A percentile compares a stretch with the other conserved stretches of the same genome.
These are phyloP conservation scores for Anthracocystis panici-leucophaei DNA, from an alignment of 1,284 basidiomycete species.

Conservation along the genomic window DNA sequence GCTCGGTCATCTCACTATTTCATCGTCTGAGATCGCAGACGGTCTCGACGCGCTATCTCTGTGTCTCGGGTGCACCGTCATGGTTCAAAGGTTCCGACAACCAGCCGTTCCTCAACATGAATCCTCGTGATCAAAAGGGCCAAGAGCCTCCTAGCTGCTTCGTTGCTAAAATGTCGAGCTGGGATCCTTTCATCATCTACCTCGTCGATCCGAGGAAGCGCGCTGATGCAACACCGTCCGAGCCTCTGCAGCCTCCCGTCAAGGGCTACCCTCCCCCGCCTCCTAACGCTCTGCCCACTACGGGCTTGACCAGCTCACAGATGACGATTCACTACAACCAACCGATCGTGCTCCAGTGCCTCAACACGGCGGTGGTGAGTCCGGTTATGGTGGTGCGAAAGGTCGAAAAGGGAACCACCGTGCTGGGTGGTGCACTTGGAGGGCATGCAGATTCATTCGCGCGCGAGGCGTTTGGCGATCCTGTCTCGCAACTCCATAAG, in stretches of 20 bases:
- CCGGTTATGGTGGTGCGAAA: slow-evolving; percentile 93
- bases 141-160: slow-evolving; percentile 69
- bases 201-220: slow-evolving; percentile 79
- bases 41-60: slow-evolving; percentile 85
- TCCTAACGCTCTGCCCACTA: slow-evolving; percentile 83
- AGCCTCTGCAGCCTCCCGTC: slow-evolving; percentile 72
- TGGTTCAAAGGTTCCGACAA: slow-evolving; percentile 67
- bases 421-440: slow-evolving; percentile 82
- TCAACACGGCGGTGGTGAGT: slow-evolving; percentile 91
- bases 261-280: slow-evolving; percentile 82
- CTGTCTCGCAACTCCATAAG: slow-evolving; percentile 91
- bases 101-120: slow-evolving; percentile 60
- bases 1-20: slow-evolving; percentile 92
- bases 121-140: slow-evolving; percentile 42
- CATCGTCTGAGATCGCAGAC: slow-evolving; percentile 86
- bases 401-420: slow-evolving; percentile 88
- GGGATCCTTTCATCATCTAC: slow-evolving; percentile 92
- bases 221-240: slow-evolving; percentile 80
- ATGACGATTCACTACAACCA: slow-evolving; percentile 88
- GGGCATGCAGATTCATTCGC: slow-evolving; percentile 77
- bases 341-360: slow-evolving; percentile 91
- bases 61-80: slow-evolving; percentile 83
- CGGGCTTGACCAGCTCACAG: slow-evolving; percentile 85
- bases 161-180: slow-evolving; percentile 71
- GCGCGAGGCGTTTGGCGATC: slow-evolving; percentile 89